Percentiles rank a stretch among this genome's conserved stretches.
These are phyloP conservation scores for Xerocomus brunneocitrinus DNA, from an alignment of 768 basidiomycete genomes.

Conservation along the genomic window DNA sequence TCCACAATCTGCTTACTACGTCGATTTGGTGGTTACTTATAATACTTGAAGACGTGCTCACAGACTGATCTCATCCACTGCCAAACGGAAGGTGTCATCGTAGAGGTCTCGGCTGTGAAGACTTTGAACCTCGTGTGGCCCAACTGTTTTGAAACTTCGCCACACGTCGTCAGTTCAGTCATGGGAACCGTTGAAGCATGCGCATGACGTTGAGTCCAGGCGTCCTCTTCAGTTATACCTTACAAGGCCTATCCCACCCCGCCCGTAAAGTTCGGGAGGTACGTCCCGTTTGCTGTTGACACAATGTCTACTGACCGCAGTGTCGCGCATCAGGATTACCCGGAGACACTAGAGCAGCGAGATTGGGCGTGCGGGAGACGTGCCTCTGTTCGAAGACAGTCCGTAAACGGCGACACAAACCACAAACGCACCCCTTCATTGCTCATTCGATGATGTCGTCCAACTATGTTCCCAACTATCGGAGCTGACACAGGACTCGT, in stretches of 20 bases:
- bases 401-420: no score
- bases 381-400: no score
- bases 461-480: no score
- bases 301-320: conserved; percentile 1
- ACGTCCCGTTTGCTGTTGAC: conserved; percentile 17
- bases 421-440: no score
- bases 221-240: conserved; percentile 82
- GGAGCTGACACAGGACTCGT: no score
- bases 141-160: conserved; percentile 96
- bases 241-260: conserved; percentile 96
- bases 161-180: conserved; percentile 96
- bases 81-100: conserved; percentile 96
- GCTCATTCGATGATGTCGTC: no score
- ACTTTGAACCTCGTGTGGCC: conserved; percentile 99
- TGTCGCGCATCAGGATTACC: no score
- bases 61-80: conserved; percentile 96
- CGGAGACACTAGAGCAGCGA: no score
- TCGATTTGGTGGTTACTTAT: conserved; percentile 93
- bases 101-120: conserved; percentile 96
- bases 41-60: conserved; percentile 98
- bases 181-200: conserved; percentile 99
- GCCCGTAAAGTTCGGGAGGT: conserved; percentile 96
- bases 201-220: conserved; percentile 93
- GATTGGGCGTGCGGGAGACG: no score
- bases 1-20: conserved; percentile 92